phyloP scores from a whole-genome alignment of 179 eudicot genomes.

The Silene vulgaris region DNA sequence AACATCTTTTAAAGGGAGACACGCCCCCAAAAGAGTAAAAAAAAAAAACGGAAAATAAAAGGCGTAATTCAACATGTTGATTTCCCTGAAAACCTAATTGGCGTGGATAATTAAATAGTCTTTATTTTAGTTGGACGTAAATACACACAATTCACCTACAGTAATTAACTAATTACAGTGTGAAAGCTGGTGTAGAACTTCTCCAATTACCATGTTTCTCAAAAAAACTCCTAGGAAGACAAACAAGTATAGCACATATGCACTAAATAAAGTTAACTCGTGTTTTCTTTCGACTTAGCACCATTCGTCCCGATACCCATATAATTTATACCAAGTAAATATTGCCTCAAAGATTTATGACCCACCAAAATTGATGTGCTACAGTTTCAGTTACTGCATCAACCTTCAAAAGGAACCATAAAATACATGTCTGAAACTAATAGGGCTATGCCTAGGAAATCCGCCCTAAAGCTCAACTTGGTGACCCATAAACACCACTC shows the following conservation, averaged over 20 bases:
- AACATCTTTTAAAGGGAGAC: neutral
- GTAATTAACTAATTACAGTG: neutral
- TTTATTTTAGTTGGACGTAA: constrained; percentile 5
- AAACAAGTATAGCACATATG: neutral
- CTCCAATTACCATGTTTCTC: neutral
- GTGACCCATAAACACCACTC: neutral
- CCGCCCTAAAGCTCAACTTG: constrained; percentile 9
- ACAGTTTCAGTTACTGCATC: neutral
- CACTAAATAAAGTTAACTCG: neutral
- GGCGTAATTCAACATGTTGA: neutral
- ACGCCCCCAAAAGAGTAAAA: neutral
- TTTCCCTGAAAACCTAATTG: neutral
- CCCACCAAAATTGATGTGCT: neutral
- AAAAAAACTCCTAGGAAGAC: neutral
- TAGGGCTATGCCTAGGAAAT: neutral
- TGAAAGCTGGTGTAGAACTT: neutral
- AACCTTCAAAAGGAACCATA: neutral
- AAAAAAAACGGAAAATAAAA: neutral
- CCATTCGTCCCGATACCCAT: constrained; percentile 4
- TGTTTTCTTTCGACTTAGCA: neutral
- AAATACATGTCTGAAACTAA: neutral
- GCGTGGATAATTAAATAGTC: neutral
- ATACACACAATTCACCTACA: neutral
- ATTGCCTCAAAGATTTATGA: neutral
- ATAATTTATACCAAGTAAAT: neutral